Conservation (phyloP, 2,329 filamentous ascomycete genomes). For the Neoscytalidium dimidiatum region DNA sequence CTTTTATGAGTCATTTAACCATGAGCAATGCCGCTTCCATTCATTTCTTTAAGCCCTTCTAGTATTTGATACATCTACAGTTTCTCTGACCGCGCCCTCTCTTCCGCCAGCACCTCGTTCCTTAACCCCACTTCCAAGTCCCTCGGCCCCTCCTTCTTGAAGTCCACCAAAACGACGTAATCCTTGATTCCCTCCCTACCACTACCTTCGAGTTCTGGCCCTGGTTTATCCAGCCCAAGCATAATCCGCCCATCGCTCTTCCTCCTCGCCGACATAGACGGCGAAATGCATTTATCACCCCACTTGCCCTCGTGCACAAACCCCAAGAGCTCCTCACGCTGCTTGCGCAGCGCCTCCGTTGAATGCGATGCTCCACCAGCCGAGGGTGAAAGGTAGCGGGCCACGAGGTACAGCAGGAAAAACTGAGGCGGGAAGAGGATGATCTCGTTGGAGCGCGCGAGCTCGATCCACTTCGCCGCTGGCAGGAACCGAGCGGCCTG, state of each 20-base stretch:
- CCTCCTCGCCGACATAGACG: slow-evolving; percentile 38
- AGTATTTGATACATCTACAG: slow-evolving; percentile 35
- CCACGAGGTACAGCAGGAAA: slow-evolving; percentile 66
- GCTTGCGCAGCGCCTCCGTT: slow-evolving; percentile 42
- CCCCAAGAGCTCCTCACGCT: slow-evolving; percentile 36
- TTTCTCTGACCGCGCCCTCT: slow-evolving; percentile 59
- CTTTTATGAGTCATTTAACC: too few relatives aligned
- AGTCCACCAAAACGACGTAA: slow-evolving; percentile 59
- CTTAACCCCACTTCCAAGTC: slow-evolving; percentile 54
- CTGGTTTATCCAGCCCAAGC: slow-evolving; percentile 56
- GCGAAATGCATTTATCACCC: slow-evolving; percentile 46
- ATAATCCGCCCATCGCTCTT: slow-evolving; percentile 53
- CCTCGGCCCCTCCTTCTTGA: slow-evolving; percentile 58
- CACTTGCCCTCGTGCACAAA: slow-evolving; percentile 59
- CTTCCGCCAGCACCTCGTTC: slow-evolving; percentile 54
- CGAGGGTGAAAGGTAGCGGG: slow-evolving; percentile 52
- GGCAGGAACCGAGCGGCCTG: slow-evolving; percentile 79
- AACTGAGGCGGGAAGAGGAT: slow-evolving; percentile 91
- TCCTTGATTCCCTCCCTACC: slow-evolving; percentile 54
- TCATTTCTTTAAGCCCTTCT: too few relatives aligned
- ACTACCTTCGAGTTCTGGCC: slow-evolving; percentile 54
- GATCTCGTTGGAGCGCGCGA: slow-evolving; percentile 65
- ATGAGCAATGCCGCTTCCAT: too few relatives aligned
- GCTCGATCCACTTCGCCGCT: slow-evolving; percentile 67
- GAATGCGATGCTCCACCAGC: too few relatives aligned